Conservation (phyloP, 2,329 filamentous ascomycete genomes). For the Parasarocladium wereldwijsianum region DNA sequence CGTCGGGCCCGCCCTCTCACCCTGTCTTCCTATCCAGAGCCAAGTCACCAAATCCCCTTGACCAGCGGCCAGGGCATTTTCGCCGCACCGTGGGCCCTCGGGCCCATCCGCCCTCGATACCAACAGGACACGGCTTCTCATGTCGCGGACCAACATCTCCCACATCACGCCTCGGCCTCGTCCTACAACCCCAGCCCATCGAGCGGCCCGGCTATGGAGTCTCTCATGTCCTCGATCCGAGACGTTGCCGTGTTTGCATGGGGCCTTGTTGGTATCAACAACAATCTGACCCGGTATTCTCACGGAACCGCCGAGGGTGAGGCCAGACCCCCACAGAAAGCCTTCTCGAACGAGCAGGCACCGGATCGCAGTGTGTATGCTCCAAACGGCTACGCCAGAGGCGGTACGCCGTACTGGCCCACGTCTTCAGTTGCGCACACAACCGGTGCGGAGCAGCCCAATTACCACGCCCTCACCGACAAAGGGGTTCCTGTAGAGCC, state of each 20-base stretch:
- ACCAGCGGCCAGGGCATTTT: conserved; percentile 51
- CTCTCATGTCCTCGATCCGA: conserved; percentile 67
- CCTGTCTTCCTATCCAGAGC: conserved; percentile 38
- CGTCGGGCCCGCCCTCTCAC: conserved; percentile 49
- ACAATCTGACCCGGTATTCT: conserved; percentile 50
- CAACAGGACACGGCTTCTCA: background rate
- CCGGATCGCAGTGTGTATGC: too few species aligned
- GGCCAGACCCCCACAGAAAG: conserved; percentile 35
- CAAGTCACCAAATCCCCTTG: conserved; percentile 30
- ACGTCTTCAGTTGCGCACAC: too few species aligned
- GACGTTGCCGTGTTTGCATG: conserved; percentile 83
- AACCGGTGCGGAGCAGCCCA: too few species aligned
- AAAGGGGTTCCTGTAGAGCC: conserved; percentile 2
- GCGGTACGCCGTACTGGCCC: too few species aligned
- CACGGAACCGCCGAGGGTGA: conserved; percentile 49
- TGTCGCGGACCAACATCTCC: background rate
- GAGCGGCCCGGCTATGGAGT: conserved; percentile 39
- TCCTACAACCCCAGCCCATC: conserved; percentile 28
- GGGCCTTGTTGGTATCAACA: conserved; percentile 69
- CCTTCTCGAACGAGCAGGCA: conserved; percentile 1
- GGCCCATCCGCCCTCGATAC: conserved; percentile 41
- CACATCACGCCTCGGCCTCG: conserved; percentile 24
- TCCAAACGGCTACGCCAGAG: too few species aligned
- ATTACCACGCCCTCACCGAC: too few species aligned
- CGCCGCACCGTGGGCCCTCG: conserved; percentile 63